These are phyloP conservation scores for Malassezia yamatoensis DNA, from an alignment of 1,284 basidiomycete species.

Conservation along the genomic window DNA sequence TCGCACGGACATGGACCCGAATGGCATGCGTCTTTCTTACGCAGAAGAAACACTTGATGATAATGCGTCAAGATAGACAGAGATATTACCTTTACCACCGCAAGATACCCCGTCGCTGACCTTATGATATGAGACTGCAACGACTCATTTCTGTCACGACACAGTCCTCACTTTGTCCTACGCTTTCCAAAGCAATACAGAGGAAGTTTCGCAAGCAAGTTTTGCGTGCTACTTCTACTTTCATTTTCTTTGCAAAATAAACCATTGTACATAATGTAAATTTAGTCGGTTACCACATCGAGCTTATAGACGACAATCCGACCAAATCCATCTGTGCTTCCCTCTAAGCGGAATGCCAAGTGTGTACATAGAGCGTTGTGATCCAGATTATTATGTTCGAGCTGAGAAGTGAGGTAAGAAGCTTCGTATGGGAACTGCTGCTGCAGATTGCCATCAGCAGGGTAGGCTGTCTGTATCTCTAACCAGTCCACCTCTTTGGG, in stretches of 20 bases:
- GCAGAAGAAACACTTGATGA: no score
- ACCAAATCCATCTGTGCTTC: conserved; percentile 18
- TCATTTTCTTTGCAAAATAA: no score
- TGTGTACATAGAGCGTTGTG: not conserved
- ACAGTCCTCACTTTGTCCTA: no score
- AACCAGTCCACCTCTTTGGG: not conserved
- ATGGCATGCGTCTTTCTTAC: no score
- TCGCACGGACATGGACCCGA: no score
- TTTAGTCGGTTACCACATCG: not conserved
- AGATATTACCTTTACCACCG: not conserved
- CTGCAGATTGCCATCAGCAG: conserved; percentile 10
- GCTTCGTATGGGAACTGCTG: conserved; percentile 6
- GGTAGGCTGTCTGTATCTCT: conserved; percentile 1
- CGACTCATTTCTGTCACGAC: no score
- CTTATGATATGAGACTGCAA: no score
- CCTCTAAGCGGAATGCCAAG: conserved; percentile 6
- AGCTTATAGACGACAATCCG: conserved; percentile 10
- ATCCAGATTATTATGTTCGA: not conserved
- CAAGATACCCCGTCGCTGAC: not conserved
- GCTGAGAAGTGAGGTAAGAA: not conserved
- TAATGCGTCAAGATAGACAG: no score
- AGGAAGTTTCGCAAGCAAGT: no score
- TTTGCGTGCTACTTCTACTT: no score
- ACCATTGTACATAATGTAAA: no score
- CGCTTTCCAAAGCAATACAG: no score